Evolutionary conservation across 768 basidiomycete species (phyloP).

Genomic region (Mycena epipterygia): DNA sequence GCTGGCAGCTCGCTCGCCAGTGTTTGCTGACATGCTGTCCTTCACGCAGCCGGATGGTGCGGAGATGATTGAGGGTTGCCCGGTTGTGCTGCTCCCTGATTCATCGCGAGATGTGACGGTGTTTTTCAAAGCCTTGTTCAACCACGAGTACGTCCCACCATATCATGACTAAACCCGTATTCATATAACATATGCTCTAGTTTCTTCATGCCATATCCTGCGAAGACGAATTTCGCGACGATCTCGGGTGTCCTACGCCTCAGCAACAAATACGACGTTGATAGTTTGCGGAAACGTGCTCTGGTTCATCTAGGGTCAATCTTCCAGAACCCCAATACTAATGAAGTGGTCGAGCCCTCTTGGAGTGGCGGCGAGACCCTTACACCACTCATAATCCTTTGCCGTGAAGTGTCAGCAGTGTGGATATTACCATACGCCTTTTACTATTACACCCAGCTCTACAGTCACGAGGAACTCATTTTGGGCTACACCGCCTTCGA

Average conservation of each 20-base stretch:
- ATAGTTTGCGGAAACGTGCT: constrained; percentile 1
- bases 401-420: neutral
- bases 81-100: neutral
- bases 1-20: constrained; percentile 20
- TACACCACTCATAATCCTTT: neutral
- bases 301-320: neutral
- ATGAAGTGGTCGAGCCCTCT: neutral
- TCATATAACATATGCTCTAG: neutral
- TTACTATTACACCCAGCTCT: neutral
- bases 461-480: neutral
- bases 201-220: constrained; percentile 6
- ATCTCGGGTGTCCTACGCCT: constrained; percentile 7
- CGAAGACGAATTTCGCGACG: neutral
- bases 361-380: neutral
- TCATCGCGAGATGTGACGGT: neutral
- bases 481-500: neutral
- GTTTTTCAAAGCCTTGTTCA: neutral
- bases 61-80: constrained; percentile 4
- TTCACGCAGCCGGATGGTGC: constrained; percentile 15
- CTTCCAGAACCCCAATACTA: neutral
- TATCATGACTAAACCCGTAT: neutral
- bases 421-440: neutral
- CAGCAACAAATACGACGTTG: constrained; percentile 5
- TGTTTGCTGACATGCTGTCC: constrained; percentile 31
- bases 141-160: constrained; percentile 1